Percentiles rank a stretch among this genome's conserved stretches.
Conservation (phyloP, 2,329 filamentous ascomycete genomes). For the Hymenoscyphus occultus region DNA sequence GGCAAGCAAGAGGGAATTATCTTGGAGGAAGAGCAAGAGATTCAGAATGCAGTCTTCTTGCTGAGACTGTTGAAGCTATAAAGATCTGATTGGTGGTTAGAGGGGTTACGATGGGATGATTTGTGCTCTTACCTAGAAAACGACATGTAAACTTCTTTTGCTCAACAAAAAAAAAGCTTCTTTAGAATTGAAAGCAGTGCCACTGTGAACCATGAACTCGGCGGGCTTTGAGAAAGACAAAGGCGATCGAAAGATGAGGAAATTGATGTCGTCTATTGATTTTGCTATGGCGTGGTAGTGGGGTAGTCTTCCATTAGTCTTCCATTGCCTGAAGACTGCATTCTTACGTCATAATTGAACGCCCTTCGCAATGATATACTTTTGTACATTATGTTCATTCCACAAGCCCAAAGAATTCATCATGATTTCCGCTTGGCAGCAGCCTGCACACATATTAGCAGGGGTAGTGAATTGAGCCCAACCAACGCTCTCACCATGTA, state of each 20-base stretch:
- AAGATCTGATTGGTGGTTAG: slow-evolving; percentile 21
- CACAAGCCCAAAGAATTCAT: not conserved
- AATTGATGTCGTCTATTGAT: not conserved
- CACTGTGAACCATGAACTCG: not conserved
- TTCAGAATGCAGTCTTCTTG: slow-evolving; percentile 78
- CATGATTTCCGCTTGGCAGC: slow-evolving; percentile 48
- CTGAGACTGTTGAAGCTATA: slow-evolving; percentile 73
- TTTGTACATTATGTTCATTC: not conserved
- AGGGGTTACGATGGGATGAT: slow-evolving; percentile 3
- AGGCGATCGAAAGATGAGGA: not conserved
- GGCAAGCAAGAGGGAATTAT: slow-evolving; percentile 60
- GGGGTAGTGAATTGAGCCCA: not conserved
- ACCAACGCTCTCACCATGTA: slow-evolving; percentile 53
- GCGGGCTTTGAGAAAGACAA: not conserved
- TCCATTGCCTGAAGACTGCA: not conserved
- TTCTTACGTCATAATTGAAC: not conserved
- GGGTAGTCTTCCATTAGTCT: too few species aligned
- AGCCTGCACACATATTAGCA: slow-evolving; percentile 40
- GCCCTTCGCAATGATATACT: not conserved
- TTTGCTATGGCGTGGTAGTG: not conserved
- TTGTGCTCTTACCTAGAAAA: slow-evolving; percentile 1
- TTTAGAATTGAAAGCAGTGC: not conserved
- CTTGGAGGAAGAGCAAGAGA: slow-evolving; percentile 78
- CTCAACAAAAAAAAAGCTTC: not conserved
- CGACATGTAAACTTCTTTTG: slow-evolving; percentile 2